Evolutionary conservation across 2,329 filamentous ascomycete genomes (phyloP), one percentile per base, ranked within the genome.

Genomic region (Cytospora piceae): DNA sequence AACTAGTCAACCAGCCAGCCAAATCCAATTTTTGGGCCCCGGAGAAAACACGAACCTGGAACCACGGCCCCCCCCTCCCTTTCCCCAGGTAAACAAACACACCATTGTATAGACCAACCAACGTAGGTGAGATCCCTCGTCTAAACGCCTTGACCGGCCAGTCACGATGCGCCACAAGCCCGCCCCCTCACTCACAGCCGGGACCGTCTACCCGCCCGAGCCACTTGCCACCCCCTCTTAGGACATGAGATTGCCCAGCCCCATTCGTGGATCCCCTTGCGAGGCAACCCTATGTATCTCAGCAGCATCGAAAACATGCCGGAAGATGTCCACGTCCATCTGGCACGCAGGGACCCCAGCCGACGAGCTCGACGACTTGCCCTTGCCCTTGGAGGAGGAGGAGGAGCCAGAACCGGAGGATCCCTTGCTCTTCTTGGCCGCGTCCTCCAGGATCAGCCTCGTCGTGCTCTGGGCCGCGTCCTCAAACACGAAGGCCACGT

Each of bases 401-500:
- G 71, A 73, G 61, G 72, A 71, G 37, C 73, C 72, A 15, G 66
- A 68, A 32, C 63, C 63, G 74, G 77, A 66, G 76, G 27, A 29
- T 5, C 79, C 52, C 68, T 75, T 78, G 65, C 72, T 77, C 72
- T 86, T 87, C 71, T 85, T 87, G 63, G 77, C 78, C 58, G 86
- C 81, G 64, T 87, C 84, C 55, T 87, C 83, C 29, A 81, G 75
- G 66, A 87, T 84, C 68, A 83, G 72, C 61, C 79, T 78, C n/a
- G 78, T 75, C 0, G 84, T 87, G 75, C 81, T 85, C 73, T 85
- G 82, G 57, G 74, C 72, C 4, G 79, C 75, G 65, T 88, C 84
- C 69, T 89, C 87, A 69, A 90, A 89, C 15, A 87, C 84, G 72
- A 90, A 90, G 7, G 87, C 81, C 37, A 89, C 84, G 69, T 85